Conservation (phyloP, 2,329 filamentous ascomycete species). For the Fusarium sp. region DNA sequence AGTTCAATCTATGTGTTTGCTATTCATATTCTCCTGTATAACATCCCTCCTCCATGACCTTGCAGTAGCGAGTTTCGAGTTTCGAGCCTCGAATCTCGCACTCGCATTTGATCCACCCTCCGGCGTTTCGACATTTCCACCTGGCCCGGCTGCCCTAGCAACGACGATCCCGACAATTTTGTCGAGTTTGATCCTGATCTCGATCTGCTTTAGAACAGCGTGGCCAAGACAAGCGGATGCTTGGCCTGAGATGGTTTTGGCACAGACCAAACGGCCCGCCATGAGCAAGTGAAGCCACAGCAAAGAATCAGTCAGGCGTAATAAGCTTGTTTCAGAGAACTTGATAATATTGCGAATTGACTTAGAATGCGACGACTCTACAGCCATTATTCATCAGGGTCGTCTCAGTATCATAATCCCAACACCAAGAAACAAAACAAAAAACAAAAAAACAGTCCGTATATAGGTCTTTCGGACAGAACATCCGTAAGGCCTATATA, state of each 20-base stretch:
- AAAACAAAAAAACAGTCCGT: conserved; percentile 4
- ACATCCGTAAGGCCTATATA: conserved; percentile 8
- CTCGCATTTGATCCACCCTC: conserved; percentile 12
- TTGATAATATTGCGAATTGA: conserved; percentile 39
- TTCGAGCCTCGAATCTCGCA: neutral
- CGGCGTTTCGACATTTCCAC: neutral
- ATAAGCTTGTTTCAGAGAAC: conserved; percentile 3
- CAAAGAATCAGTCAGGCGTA: neutral
- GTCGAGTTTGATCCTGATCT: neutral
- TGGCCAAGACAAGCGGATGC: conserved; percentile 19
- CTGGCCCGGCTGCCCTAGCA: conserved; percentile 23
- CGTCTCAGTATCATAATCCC: conserved; percentile 48
- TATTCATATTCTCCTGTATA: neutral
- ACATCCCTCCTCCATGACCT: neutral
- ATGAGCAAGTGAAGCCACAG: neutral
- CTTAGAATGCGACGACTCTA: conserved; percentile 43
- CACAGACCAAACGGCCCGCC: conserved; percentile 8
- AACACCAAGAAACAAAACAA: conserved; percentile 40
- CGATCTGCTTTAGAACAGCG: conserved; percentile 15
- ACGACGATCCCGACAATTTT: conserved; percentile 5
- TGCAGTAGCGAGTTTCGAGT: conserved; percentile 6
- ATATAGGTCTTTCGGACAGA: conserved; percentile 9
- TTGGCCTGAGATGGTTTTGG: neutral
- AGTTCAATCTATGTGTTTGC: neutral
- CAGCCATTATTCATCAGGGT: conserved; percentile 47